A percentile compares a stretch with the other conserved stretches of the same genome.
Evolutionary conservation across 148 eudicot genomes (phyloP).

Genomic region (Dianthus caryophyllus): DNA sequence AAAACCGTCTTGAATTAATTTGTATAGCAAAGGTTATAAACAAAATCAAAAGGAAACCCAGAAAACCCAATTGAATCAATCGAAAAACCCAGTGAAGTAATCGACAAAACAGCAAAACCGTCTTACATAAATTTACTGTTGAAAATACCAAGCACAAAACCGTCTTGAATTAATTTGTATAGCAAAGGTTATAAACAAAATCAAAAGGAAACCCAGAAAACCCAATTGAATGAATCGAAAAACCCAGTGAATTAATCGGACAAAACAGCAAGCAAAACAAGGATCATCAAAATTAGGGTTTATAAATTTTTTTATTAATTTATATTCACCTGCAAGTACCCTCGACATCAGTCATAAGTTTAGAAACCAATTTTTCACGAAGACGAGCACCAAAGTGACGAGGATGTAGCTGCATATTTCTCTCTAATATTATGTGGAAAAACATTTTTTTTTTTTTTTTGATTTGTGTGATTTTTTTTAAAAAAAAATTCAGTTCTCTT

Average conservation of each 20-base stretch:
- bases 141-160: not conserved
- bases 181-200: no score
- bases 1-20: not conserved
- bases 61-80: constrained; percentile 15
- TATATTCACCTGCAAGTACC: constrained; percentile 99
- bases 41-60: not conserved
- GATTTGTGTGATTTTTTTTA: not conserved
- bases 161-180: no score
- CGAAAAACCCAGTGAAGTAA: not conserved
- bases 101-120: not conserved
- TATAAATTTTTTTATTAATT: no score
- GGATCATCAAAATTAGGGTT: constrained; percentile 7
- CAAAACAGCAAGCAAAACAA: not conserved
- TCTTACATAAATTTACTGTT: not conserved
- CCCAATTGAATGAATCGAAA: constrained; percentile 7
- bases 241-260: not conserved
- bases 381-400: constrained; percentile 90
- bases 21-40: not conserved
- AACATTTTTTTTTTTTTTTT: constrained; percentile 42
- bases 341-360: constrained; percentile 89
- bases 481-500: no score
- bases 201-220: constrained; percentile 1
- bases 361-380: constrained; percentile 75
- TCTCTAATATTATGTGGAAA: constrained; percentile 82
- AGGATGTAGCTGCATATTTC: constrained; percentile 93